A percentile compares a stretch with the other conserved stretches of the same genome.
Evolutionary conservation across 2,329 filamentous ascomycete species (phyloP).

Genomic region (Colletotrichum lini): DNA sequence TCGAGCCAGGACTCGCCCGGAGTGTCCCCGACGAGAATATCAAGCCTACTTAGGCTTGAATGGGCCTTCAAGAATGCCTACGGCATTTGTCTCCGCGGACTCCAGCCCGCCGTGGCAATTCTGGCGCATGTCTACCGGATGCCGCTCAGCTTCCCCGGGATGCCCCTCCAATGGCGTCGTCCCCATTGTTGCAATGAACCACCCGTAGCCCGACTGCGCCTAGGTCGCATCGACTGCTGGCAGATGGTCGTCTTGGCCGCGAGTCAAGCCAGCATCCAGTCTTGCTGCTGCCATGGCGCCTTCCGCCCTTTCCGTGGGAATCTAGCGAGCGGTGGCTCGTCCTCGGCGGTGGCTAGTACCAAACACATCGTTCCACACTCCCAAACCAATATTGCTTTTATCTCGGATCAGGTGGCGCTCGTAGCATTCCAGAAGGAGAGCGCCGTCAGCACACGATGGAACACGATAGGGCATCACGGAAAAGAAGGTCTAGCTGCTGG

Average conservation of each 20-base stretch:
- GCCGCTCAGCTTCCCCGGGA: background rate
- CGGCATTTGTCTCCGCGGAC: background rate
- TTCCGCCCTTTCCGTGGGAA: constrained; percentile 3
- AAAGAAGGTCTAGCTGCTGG: background rate
- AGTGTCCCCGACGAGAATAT: background rate
- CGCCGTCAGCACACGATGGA: constrained; percentile 22
- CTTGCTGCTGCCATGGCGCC: background rate
- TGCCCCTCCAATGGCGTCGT: background rate
- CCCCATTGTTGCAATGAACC: background rate
- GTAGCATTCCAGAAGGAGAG: constrained; percentile 30
- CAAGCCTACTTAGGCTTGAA: background rate
- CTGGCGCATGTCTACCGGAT: constrained; percentile 19
- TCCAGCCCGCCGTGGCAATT: constrained; percentile 29
- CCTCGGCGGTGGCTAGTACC: constrained; percentile 28
- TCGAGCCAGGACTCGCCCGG: background rate
- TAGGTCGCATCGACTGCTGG: background rate
- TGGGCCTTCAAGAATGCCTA: constrained; percentile 21
- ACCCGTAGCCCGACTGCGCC: background rate
- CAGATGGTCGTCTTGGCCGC: background rate
- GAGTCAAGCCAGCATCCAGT: constrained; percentile 1
- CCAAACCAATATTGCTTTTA: constrained; percentile 27
- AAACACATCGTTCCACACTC: constrained; percentile 5
- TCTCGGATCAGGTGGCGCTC: constrained; percentile 24
- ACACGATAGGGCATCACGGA: constrained; percentile 17
- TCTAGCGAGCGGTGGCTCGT: constrained; percentile 28